Percentiles rank a stretch among this genome's conserved stretches.
Conservation (phyloP, 305 asterid species). For the Nicotiana rustica region DNA sequence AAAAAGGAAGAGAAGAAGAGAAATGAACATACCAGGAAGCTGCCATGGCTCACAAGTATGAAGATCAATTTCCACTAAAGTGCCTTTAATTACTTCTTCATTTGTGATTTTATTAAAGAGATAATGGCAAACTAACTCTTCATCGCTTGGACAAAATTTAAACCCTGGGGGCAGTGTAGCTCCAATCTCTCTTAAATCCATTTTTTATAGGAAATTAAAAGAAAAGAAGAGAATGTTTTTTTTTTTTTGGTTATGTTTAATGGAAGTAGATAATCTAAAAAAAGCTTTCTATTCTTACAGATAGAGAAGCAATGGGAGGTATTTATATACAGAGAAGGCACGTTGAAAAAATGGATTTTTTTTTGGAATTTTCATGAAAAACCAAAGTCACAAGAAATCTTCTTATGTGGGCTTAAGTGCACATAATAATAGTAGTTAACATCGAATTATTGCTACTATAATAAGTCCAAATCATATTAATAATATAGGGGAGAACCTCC, state of each 20-base stretch:
- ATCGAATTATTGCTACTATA: conserved; percentile 43
- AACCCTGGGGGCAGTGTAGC: conserved; percentile 88
- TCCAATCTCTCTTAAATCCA: conserved; percentile 89
- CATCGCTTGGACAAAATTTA: conserved; percentile 85
- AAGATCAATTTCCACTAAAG: conserved; percentile 82
- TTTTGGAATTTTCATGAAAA: conserved; percentile 54
- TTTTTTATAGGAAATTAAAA: conserved; percentile 29
- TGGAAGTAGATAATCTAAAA: background rate
- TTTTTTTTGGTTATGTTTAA: background rate
- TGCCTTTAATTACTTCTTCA: conserved; percentile 55
- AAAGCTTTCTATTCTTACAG: conserved; percentile 49
- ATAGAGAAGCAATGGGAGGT: conserved; percentile 37
- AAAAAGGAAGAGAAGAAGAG: background rate
- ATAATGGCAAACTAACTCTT: conserved; percentile 83
- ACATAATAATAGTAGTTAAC: conserved; percentile 36
- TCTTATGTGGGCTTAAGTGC: conserved; percentile 35
- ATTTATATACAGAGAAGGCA: background rate
- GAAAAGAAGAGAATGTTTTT: background rate
- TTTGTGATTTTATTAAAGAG: conserved; percentile 71
- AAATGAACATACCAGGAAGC: conserved; percentile 73
- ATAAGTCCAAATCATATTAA: conserved; percentile 44
- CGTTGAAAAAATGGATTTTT: conserved; percentile 35
- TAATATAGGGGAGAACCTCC: conserved; percentile 7
- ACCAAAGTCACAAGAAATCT: conserved; percentile 66
- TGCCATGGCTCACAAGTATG: conserved; percentile 98